These are phyloP conservation scores for Lepidium didymum DNA, from an alignment of 345 rosid genomes.

Conservation along the genomic window DNA sequence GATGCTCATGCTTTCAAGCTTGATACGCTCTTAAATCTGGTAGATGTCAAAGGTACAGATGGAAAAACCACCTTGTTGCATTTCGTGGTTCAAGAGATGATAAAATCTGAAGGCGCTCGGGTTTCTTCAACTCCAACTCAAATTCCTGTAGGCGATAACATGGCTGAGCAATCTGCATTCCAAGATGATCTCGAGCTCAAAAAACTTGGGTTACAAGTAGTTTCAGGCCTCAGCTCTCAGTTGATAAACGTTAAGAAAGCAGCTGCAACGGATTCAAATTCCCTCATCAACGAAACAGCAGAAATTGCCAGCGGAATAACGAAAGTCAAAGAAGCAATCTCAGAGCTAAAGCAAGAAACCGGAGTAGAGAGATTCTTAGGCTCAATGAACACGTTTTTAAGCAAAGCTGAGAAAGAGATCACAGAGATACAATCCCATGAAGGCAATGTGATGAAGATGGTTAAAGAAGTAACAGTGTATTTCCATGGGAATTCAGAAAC, in stretches of 20 bases:
- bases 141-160: constrained; percentile 25
- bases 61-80: constrained; percentile 89
- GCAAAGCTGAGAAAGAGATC: constrained; percentile 65
- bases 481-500: constrained; percentile 90
- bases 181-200: constrained; percentile 58
- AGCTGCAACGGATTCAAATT: constrained; percentile 76
- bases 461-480: constrained; percentile 77
- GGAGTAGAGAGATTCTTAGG: constrained; percentile 37
- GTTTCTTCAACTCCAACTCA: constrained; percentile 34
- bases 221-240: constrained; percentile 76
- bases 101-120: constrained; percentile 67
- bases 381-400: constrained; percentile 59
- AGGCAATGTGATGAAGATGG: constrained; percentile 36
- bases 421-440: constrained; percentile 44
- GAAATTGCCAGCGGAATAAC: constrained; percentile 50
- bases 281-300: constrained; percentile 47
- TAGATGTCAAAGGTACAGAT: constrained; percentile 78
- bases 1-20: constrained; percentile 97
- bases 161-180: constrained; percentile 35
- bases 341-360: constrained; percentile 33
- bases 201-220: constrained; percentile 86
- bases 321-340: constrained; percentile 43
- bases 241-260: constrained; percentile 76
- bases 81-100: constrained; percentile 90
- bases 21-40: constrained; percentile 81